Evolutionary conservation across 2,329 filamentous ascomycete genomes (phyloP), one percentile per base, ranked within the genome.

Genomic region (Beauveria sp.): DNA sequence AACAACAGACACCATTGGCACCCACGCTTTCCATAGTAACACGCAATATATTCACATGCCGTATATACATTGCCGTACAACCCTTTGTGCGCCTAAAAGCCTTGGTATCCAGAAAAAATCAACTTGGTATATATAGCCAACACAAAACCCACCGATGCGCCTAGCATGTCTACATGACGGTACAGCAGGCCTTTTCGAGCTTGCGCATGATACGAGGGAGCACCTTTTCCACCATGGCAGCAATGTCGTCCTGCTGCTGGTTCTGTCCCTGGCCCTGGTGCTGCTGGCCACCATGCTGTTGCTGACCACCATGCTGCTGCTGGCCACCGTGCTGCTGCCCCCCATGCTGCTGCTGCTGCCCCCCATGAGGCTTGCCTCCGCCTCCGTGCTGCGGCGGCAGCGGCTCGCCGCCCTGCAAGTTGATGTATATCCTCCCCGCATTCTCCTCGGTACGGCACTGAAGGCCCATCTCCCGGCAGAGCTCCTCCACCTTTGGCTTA

Each of bases 401-500:
- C 42, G 83, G 86, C 54, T 85, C 79, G 14, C 87, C 89, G 61
- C 92, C 91, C 67, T 88, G 85, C 65, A 98, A 79, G 71, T 97
- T 89, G 64, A 98, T 85, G 71, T 91, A 96, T 48, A 99, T 93
- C 18, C 92, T 80, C 1, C 95, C 95, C 9, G 88, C 89, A 68
- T 99, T 98, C 54, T 89, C 88, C 78, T 98, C 95, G 1, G 91
- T 96, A 62, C 83, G 77, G 75, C 89, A 97, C 69, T 92, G 83
- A 60, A 99, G 79, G 0, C 93, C 91, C 50, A 96, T 76, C 72
- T 97, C 89, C 54, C 80, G 83, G 75, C 93, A 96, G 54, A 98
- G 80, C 72, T 90, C 83, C 77, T 98, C 93, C 49, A 98, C 91
- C 64, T 90, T 83, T n/a, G 95, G 95, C 77, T 96, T 97, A 75